These are phyloP conservation scores for Ceriops decandra DNA, from an alignment of 345 rosid genomes.

Conservation along the genomic window DNA sequence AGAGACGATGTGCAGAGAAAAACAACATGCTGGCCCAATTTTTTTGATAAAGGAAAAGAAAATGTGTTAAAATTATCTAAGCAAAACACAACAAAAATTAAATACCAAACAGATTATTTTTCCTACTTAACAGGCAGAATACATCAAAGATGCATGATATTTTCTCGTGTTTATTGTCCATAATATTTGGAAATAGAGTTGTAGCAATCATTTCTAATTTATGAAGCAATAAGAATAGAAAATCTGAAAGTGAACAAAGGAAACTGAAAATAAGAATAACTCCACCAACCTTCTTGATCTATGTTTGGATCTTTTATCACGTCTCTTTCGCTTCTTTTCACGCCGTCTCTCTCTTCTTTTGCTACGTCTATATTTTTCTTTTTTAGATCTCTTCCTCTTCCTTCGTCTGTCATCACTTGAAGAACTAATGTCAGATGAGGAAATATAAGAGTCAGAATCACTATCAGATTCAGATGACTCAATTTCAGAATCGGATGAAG, in stretches of 20 bases:
- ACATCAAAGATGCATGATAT: too few relatives aligned
- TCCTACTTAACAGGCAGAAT: too few relatives aligned
- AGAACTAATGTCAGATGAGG: slow-evolving; percentile 77
- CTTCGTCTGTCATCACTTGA: slow-evolving; percentile 83
- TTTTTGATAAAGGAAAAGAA: too few relatives aligned
- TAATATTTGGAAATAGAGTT: too few relatives aligned
- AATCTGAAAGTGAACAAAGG: not conserved
- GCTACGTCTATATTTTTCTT: slow-evolving; percentile 63
- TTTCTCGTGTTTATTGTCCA: too few relatives aligned
- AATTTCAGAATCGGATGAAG: slow-evolving; percentile 69
- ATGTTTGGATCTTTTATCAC: slow-evolving; percentile 65
- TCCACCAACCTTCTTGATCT: slow-evolving; percentile 65
- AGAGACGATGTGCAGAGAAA: too few relatives aligned
- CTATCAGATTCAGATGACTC: slow-evolving; percentile 79
- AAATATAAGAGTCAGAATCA: slow-evolving; percentile 61
- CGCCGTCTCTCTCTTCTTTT: slow-evolving; percentile 72
- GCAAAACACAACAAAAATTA: too few relatives aligned
- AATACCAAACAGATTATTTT: too few relatives aligned
- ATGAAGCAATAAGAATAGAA: not conserved
- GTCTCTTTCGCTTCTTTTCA: slow-evolving; percentile 66
- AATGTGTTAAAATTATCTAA: too few relatives aligned
- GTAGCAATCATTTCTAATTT: not conserved
- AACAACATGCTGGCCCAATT: too few relatives aligned
- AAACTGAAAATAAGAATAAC: not conserved
- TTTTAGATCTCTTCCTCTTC: slow-evolving; percentile 73